These are phyloP conservation scores for Amanita jacksonii DNA, from an alignment of 768 basidiomycete genomes.

Conservation along the genomic window DNA sequence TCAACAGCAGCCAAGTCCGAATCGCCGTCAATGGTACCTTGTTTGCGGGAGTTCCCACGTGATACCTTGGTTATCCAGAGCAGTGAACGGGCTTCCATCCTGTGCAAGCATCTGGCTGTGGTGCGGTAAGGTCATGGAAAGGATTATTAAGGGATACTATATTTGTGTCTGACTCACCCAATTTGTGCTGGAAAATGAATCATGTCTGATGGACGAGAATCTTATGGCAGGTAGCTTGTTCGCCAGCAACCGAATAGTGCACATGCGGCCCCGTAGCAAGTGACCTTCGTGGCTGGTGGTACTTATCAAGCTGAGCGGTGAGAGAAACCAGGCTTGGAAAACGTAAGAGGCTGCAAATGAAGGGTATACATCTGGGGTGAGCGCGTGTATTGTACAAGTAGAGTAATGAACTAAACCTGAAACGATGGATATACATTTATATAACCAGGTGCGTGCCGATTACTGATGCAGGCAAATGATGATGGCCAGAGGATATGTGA, in stretches of 20 bases:
- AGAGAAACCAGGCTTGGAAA: too few species aligned
- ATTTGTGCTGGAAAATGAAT: constrained; percentile 1
- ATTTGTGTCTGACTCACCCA: neutral
- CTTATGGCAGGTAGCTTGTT: neutral
- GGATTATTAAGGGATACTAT: neutral
- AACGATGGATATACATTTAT: neutral
- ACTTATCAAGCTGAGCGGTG: neutral
- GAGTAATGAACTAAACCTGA: constrained; percentile 3
- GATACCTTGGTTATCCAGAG: too few species aligned
- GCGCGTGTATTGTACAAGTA: neutral
- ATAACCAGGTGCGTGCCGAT: neutral
- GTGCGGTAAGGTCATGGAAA: neutral
- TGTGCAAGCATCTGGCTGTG: neutral
- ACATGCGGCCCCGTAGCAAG: neutral
- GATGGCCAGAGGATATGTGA: too few species aligned
- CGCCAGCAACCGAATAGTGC: neutral
- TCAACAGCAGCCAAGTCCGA: too few species aligned
- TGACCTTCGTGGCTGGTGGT: neutral
- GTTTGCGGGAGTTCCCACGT: too few species aligned
- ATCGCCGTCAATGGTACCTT: too few species aligned
- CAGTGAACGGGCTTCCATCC: too few species aligned
- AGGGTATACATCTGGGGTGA: constrained; percentile 2
- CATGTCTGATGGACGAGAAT: constrained; percentile 4
- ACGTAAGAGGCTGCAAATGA: neutral
- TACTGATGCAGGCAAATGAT: too few species aligned